Evolutionary conservation across 164 flowering plant species (phyloP), one percentile per base, ranked within the genome.

Genomic region (Nelumbo lutea): DNA sequence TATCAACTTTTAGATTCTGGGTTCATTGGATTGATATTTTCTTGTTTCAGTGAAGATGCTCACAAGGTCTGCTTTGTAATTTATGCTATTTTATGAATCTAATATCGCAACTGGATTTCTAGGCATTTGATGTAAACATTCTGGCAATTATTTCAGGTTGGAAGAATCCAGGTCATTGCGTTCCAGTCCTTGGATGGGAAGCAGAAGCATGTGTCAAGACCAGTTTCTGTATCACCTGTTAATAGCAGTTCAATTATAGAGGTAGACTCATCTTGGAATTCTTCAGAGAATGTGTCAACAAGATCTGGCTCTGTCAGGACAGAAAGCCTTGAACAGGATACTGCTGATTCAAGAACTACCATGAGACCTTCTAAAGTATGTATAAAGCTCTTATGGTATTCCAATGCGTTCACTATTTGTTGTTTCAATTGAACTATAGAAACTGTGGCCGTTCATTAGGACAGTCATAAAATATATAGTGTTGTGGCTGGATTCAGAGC

Each of bases 1-100:
- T 93, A 91, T 85, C 99, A 96, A 77, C 91, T 93, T 70, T 85
- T 96, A 67, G 99, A 96, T 81, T 72, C 98, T 73, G 99, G 99
- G 60, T 96, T 96, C 78, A 88, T 93, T 73, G 99, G 99, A 67
- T 78, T 96, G 67, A 96, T 96, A 73, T 96, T 96, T 83, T 96
- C 99, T 57, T 96, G 99, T 81, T 96, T 91, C 59, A 93, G 87
- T 84, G 98, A 96, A 79, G 97, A 96, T 82, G 83, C 84, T 15
- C 84, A 80, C 65, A 93, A 90, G 99, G 99, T 96, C 46, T 66
- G 80, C 65, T 27, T 68, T 43, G 50, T 42, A 7, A 45, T 62
- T 5, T 46, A 60, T 42, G 6, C 42, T 15, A 59, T 51, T 64
- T 52, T 47, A n/a, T 57, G 38, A 44, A 8, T 41, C 11, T 69